Percentiles rank a stretch among this genome's conserved stretches.
phyloP scores from a whole-genome alignment of 2,329 filamentous ascomycete species.

The Cercospora sojina region DNA sequence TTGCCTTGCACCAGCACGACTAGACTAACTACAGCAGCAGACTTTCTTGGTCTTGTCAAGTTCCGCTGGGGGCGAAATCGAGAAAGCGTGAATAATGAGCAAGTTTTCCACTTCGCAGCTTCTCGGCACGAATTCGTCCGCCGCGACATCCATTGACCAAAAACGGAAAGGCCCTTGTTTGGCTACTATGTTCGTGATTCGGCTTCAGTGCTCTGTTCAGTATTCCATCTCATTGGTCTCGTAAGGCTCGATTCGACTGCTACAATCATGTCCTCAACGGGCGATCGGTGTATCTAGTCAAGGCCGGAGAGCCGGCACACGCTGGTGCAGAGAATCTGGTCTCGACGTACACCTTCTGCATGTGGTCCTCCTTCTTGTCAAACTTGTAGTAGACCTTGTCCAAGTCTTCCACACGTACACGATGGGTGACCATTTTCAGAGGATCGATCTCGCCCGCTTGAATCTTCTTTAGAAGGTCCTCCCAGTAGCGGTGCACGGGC shows the following conservation, averaged over 20 bases:
- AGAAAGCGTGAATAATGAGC: neutral
- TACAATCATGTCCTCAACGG: neutral
- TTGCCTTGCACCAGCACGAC: neutral
- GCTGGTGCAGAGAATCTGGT: slow-evolving; percentile 58
- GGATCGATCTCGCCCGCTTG: slow-evolving; percentile 69
- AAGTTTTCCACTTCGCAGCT: neutral
- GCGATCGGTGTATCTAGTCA: slow-evolving; percentile 46
- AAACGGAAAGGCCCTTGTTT: neutral
- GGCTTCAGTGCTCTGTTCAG: neutral
- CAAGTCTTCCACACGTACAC: slow-evolving; percentile 56
- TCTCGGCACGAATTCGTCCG: slow-evolving; percentile 1
- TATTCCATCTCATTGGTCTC: neutral
- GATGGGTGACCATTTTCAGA: slow-evolving; percentile 76
- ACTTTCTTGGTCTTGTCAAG: neutral
- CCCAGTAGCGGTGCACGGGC: slow-evolving; percentile 82
- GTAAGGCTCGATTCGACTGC: slow-evolving; percentile 17
- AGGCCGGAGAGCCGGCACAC: slow-evolving; percentile 49
- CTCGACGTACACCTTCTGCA: slow-evolving; percentile 77
- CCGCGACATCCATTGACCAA: neutral
- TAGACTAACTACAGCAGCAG: too few species aligned
- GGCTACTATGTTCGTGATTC: neutral
- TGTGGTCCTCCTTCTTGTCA: slow-evolving; percentile 68
- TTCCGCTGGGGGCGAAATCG: neutral
- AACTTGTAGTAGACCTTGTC: slow-evolving; percentile 59
- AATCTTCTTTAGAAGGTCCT: slow-evolving; percentile 69